These are phyloP conservation scores for Tephrocybe rancida DNA, from an alignment of 768 basidiomycete genomes.

Conservation along the genomic window DNA sequence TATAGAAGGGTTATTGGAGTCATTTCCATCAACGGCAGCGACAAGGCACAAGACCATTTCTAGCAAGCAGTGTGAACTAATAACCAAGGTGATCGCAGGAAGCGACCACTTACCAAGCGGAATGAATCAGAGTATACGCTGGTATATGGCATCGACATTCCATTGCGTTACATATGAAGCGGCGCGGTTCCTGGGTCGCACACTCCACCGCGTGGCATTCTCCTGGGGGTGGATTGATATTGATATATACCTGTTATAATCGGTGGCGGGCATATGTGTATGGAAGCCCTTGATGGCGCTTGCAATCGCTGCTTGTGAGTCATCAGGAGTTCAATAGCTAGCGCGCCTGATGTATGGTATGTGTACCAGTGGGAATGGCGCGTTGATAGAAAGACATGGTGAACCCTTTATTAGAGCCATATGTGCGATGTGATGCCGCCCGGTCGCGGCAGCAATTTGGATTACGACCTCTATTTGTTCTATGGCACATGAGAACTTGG, in stretches of 20 bases:
- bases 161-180: background rate
- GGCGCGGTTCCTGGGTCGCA: background rate
- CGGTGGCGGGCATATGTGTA: background rate
- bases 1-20: background rate
- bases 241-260: background rate
- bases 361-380: too few species aligned
- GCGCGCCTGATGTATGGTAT: background rate
- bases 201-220: background rate
- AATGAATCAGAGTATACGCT: too few species aligned
- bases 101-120: too few species aligned
- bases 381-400: too few species aligned
- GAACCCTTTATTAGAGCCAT: too few species aligned
- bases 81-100: too few species aligned
- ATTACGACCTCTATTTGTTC: too few species aligned
- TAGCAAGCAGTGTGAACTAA: too few species aligned
- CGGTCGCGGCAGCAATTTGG: too few species aligned
- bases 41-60: background rate
- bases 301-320: background rate
- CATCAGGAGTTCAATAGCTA: background rate
- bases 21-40: background rate
- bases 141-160: too few species aligned
- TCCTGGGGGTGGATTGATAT: background rate
- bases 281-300: background rate
- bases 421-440: too few species aligned
- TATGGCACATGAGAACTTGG: too few species aligned